Evolutionary conservation across 768 basidiomycete genomes (phyloP), one percentile per base, ranked within the genome.

Genomic region (Hygrocybe coccinea): DNA sequence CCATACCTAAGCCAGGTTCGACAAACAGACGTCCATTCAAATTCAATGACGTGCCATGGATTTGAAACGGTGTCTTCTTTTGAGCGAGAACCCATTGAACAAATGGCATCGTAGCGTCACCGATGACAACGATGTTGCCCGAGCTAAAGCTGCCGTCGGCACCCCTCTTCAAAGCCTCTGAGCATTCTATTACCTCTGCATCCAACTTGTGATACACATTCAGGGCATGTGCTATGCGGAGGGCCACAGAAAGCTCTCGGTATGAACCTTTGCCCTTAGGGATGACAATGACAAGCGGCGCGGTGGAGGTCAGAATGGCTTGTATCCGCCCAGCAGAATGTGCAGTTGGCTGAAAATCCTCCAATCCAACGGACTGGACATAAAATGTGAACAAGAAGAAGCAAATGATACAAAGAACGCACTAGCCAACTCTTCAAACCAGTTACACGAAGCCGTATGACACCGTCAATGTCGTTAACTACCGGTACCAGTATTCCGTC

Each of bases 191-290:
- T 43, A 95, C 82, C 47, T 82, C 78, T 0, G 81, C 67, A 58
- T 92, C 90, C 19, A 94, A 66, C 56, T 80, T 77, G 64, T 90
- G 86, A 68, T 86, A 91, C 0, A 81, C 62, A 33, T 81, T 70
- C 15, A 93, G 71, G 57, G 83, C 79, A 64, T 91, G 82, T 2
- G 86, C 83, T 21, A 94, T 70, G 11, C 91, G 77, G 10, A 78
- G 65, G 2, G 88, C 91, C 2, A 83, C 67, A 0, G 80, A 81
- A 8, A 80, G 63, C 29, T 78, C 76, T n/a, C 65, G 62, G 1
- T 64, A 63, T 5, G 56, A 21, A 14, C 58, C n/a, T n/a, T n/a
- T 62, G 3, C 62, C 57, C 9, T 76, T 67, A 8, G 80, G 76
- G 19, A 85, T 68, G 49, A 93, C 75, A 35, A 94, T 69, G 2